Percentiles rank a stretch among this genome's conserved stretches.
These are phyloP conservation scores for Eremothecium coryli DNA, from an alignment of 1,139 yeast genomes.

Conservation along the genomic window DNA sequence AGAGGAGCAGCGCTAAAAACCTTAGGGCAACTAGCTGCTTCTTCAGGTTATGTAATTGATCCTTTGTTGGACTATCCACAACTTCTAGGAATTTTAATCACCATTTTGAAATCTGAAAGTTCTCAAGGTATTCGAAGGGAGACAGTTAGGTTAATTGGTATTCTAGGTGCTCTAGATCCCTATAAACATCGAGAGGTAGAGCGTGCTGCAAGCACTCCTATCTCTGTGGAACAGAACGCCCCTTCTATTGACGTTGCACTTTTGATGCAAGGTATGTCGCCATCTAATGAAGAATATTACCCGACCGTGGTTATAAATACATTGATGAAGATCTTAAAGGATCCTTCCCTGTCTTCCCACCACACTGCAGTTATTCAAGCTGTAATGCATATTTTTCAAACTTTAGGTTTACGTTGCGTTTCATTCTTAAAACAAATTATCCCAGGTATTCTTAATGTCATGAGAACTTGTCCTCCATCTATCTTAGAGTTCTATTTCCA, in stretches of 20 bases:
- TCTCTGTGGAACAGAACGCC: constrained; percentile 69
- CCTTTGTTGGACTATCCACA: constrained; percentile 91
- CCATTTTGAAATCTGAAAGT: constrained; percentile 71
- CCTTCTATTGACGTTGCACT: constrained; percentile 86
- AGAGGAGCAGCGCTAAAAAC: constrained; percentile 86
- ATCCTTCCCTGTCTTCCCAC: constrained; percentile 73
- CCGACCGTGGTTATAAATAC: constrained; percentile 91
- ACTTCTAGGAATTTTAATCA: constrained; percentile 68
- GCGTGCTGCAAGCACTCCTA: constrained; percentile 48
- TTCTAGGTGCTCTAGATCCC: constrained; percentile 93
- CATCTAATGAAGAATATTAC: constrained; percentile 85
- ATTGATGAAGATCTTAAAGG: constrained; percentile 72
- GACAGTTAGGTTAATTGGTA: constrained; percentile 81
- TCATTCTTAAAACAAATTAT: constrained; percentile 78
- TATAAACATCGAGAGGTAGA: constrained; percentile 91
- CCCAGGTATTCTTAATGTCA: constrained; percentile 78
- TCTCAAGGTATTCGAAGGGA: constrained; percentile 70
- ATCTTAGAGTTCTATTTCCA: constrained; percentile 85
- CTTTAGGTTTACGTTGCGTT: constrained; percentile 80
- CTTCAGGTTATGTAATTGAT: constrained; percentile 91
- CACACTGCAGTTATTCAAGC: constrained; percentile 91
- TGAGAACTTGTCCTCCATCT: constrained; percentile 74
- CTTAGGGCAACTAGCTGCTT: constrained; percentile 78
- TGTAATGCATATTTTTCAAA: constrained; percentile 80
- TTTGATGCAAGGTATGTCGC: constrained; percentile 89